Evolutionary conservation across 495 filamentous ascomycete species (phyloP).

Genomic region (Penicillium simplicissimum): DNA sequence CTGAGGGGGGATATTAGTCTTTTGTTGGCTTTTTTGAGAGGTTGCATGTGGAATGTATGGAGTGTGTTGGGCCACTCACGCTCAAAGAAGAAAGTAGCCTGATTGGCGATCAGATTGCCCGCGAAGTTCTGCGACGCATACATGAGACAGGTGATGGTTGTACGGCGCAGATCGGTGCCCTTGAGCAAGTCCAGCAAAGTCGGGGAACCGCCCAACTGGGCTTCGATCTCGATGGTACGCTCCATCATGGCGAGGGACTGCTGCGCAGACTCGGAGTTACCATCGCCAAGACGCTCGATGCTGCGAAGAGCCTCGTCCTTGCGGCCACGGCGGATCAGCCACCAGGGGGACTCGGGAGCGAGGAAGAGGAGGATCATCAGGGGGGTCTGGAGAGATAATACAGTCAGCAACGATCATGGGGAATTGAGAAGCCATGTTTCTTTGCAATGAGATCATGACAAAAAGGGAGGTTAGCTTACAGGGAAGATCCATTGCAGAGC

Average conservation of each 20-base stretch:
- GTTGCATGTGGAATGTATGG: not conserved
- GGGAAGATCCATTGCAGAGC: conserved; percentile 80
- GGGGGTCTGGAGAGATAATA: conserved; percentile 41
- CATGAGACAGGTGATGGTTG: conserved; percentile 65
- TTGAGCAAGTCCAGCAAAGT: conserved; percentile 66
- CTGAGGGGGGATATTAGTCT: conserved; percentile 18
- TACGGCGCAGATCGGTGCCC: conserved; percentile 65
- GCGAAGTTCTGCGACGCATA: conserved; percentile 42
- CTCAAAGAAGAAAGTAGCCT: conserved; percentile 33
- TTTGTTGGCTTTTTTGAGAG: not conserved
- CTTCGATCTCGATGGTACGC: conserved; percentile 67
- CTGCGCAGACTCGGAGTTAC: conserved; percentile 56
- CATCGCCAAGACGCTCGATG: conserved; percentile 60
- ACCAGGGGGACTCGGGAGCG: conserved; percentile 71
- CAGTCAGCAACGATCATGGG: not conserved
- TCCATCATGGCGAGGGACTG: conserved; percentile 74
- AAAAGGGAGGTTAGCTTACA: conserved; percentile 9
- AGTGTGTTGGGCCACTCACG: conserved; percentile 16
- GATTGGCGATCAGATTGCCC: conserved; percentile 31
- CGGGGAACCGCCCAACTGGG: conserved; percentile 56
- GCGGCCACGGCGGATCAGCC: conserved; percentile 50
- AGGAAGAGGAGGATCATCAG: conserved; percentile 63
- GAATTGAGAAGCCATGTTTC: no score
- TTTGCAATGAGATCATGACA: not conserved
- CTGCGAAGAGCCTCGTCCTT: conserved; percentile 62